Evolutionary conservation across 352 stramenopile species (phyloP).

Genomic region (Globisporangium lucens): DNA sequence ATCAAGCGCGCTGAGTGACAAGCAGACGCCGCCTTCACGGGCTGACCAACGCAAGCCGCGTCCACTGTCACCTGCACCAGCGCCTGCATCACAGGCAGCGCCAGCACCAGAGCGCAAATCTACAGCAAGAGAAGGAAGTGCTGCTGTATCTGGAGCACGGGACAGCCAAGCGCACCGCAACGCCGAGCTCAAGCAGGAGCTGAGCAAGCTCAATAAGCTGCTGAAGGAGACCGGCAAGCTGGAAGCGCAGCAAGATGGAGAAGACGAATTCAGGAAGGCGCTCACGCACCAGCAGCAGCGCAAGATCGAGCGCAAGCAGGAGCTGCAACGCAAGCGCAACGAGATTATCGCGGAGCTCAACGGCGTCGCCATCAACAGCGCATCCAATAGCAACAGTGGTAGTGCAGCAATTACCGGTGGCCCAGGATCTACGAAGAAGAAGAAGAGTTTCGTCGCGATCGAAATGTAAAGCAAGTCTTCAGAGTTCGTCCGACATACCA

Average conservation of each 20-base stretch:
- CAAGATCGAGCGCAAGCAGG: slow-evolving; percentile 18
- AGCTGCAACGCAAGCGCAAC: slow-evolving; percentile 12
- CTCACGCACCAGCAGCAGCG: slow-evolving; percentile 21
- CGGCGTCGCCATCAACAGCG: slow-evolving; percentile 28
- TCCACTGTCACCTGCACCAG: not conserved
- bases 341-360: slow-evolving; percentile 43
- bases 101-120: not conserved
- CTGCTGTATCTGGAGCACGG: not conserved
- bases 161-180: slow-evolving; percentile 16
- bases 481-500: not conserved
- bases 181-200: slow-evolving; percentile 37
- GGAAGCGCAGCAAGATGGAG: slow-evolving; percentile 15
- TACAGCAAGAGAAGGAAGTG: not conserved
- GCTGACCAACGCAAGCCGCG: not conserved
- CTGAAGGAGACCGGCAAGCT: slow-evolving; percentile 36
- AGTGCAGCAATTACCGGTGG: no score
- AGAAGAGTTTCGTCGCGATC: slow-evolving; percentile 18
- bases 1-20: not conserved
- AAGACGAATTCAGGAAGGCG: slow-evolving; percentile 9
- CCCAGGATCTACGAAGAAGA: not conserved
- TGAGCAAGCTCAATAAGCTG: slow-evolving; percentile 53
- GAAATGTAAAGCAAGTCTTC: slow-evolving; percentile 6
- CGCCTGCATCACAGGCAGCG: not conserved
- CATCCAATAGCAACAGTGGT: not conserved
- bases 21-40: not conserved